Evolutionary conservation across 1,139 yeast genomes (phyloP), one percentile per base, ranked within the genome.

Genomic region (Chernovozyma sophiae-reginae): DNA sequence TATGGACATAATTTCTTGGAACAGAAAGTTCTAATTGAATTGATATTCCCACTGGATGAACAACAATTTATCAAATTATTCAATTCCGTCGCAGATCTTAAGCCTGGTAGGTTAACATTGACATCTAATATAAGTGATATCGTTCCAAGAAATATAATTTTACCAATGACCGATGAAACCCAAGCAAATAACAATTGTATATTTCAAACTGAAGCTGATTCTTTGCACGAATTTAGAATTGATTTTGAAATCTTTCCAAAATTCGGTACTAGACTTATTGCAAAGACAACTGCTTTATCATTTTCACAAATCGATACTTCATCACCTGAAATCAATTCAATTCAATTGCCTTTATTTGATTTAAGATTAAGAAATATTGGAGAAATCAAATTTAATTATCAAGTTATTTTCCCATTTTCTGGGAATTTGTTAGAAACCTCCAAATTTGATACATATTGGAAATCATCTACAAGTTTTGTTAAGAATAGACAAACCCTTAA

Each of bases 371-470:
- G 86, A 50, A 81, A 85, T 38, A 82, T 90, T 40, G 98, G 98
- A 12, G 86, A 82, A 42, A 62, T 92, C 30, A 74, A 73, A 26
- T 84, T 90, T 59, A 77, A 79, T 43, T 89, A 81, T 61, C 94
- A 87, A 50, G 77, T 92, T 6, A 86, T 92, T 38, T 80, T 81
- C 55, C 97, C 98, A n/a, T 92, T 83, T 58, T 72, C 83, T 4
- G 97, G 97, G 4, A 72, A 71, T 12, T 82, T 95, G 8, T 66
- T 92, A 39, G 97, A 90, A 57, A 86, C 95, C 30, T 81, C 96
- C 4, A 86, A 89, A 62, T 90, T 86, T 55, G 97, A 90, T 53
- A 90, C 97, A 0, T 92, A 92, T 60, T 92, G 98, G 98, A 92
- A 90, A 60, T 81, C 95, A 1, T 85, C 95, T 0, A 76, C 75